These are phyloP conservation scores for Didymella keratinophila DNA, from an alignment of 2,329 filamentous ascomycete genomes.

Conservation along the genomic window DNA sequence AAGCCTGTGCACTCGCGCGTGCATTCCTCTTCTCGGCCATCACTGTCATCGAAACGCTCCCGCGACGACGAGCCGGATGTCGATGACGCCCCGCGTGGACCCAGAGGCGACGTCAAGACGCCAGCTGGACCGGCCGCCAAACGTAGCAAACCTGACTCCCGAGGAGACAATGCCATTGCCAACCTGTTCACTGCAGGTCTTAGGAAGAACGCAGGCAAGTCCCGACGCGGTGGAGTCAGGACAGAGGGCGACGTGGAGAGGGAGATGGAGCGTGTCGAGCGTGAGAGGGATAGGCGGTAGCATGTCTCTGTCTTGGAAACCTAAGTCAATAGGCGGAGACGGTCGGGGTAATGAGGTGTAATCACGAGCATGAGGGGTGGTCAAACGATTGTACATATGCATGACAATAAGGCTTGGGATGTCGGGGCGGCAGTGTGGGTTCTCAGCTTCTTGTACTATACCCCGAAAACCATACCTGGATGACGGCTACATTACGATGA, in stretches of 20 bases:
- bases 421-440: not conserved
- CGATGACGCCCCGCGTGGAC: constrained; percentile 8
- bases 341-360: not conserved
- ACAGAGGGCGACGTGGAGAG: constrained; percentile 44
- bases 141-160: constrained; percentile 36
- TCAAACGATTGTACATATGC: constrained; percentile 1
- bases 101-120: constrained; percentile 26
- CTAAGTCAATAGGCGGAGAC: not conserved
- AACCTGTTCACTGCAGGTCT: constrained; percentile 41
- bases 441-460: constrained; percentile 20
- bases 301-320: not conserved
- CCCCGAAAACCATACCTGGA: constrained; percentile 15
- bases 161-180: constrained; percentile 38
- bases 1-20: constrained; percentile 34
- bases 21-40: constrained; percentile 29
- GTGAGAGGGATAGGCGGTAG: constrained; percentile 40
- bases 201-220: constrained; percentile 41
- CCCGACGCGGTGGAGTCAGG: constrained; percentile 44
- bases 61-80: constrained; percentile 36
- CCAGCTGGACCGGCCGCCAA: constrained; percentile 46
- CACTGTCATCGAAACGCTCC: constrained; percentile 38
- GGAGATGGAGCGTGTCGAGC: constrained; percentile 44
- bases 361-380: not conserved
- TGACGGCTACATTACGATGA: not conserved
- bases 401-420: not conserved